phyloP scores from a whole-genome alignment of 2,329 filamentous ascomycete species.

The Botryotinia convoluta region DNA sequence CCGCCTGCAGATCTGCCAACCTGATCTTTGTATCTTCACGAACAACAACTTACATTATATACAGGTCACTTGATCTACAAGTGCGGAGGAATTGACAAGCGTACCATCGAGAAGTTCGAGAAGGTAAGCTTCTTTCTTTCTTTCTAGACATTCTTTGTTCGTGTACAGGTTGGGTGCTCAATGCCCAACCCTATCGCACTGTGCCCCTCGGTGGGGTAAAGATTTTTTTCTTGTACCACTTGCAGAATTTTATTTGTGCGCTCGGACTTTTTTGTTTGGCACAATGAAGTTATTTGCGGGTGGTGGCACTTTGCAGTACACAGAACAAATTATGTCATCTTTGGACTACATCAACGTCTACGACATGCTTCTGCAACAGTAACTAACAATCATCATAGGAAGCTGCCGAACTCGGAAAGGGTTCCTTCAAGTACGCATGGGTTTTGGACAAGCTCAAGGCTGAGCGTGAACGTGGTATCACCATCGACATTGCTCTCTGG shows the following conservation, averaged over 20 bases:
- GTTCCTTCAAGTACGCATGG: slow-evolving; percentile 99
- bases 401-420: slow-evolving; percentile 98
- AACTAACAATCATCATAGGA: slow-evolving; percentile 57
- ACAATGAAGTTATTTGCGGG: slow-evolving; percentile 18
- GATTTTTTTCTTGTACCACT: not conserved
- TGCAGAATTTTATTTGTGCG: not conserved
- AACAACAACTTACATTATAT: slow-evolving; percentile 32
- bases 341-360: slow-evolving; percentile 15
- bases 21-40: slow-evolving; percentile 13
- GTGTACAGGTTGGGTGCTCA: not conserved
- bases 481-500: slow-evolving; percentile 99
- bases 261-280: not conserved
- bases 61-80: slow-evolving; percentile 98
- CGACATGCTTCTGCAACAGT: not conserved
- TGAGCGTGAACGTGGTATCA: slow-evolving; percentile 99
- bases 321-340: not conserved
- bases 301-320: no score
- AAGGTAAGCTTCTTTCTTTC: slow-evolving; percentile 64
- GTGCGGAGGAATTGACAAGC: slow-evolving; percentile 99
- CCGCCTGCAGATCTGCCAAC: not conserved
- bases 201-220: slow-evolving; percentile 16
- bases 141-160: slow-evolving; percentile 33
- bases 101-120: slow-evolving; percentile 99
- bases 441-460: slow-evolving; percentile 99
- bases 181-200: not conserved